Evolutionary conservation across 2,329 filamentous ascomycete genomes (phyloP), one percentile per base, ranked within the genome.

Genomic region (Pseudodiploospora longispora): DNA sequence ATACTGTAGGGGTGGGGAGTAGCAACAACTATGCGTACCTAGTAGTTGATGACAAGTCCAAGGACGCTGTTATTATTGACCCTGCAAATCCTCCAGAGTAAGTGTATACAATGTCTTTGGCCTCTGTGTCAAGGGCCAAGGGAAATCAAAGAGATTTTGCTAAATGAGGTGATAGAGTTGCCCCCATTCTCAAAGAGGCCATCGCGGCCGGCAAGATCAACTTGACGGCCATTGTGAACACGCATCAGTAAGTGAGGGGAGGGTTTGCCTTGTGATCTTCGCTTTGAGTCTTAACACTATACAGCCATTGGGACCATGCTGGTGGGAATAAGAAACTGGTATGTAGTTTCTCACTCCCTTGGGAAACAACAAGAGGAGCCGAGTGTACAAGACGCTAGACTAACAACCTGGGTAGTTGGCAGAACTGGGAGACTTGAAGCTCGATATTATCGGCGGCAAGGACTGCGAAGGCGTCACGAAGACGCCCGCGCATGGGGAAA

Each of bases 221-320:
- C 55, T 69, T 98, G 50, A 89, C 77, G 27, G 86, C 83, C 40
- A 95, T 98, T 59, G 82, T 97, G 57, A 98, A 98, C 61, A 98
- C 93, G 2, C 93, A 98, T 59, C 91, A 97, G 90, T 95, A 71
- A 66, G 86, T 65, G n/a, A 37, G 31, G 19, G 27, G 38, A 6
- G 19, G 19, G 19, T 19, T 19, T 19, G 19, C 19, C 19, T 19
- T 19, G 19, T 19, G 19, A 34, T 34, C 3, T 12, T 34, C 12
- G 12, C 32, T 34, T 34, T 12, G 32, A 12, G 32, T 9, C 48
- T 46, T 37, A 51, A 42, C n/a, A 43, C 8, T 6, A 38, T 30
- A 27, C 49, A 95, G 90, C 61, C 93, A 98, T 62, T 84, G 83
- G 73, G 93, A 98, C 54, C 93, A 98, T 65, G 84, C 93, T 1